Percentiles rank a stretch among this genome's conserved stretches.
Conservation (phyloP, 306 rosid genomes). For the Casuarina cunninghamiana region DNA sequence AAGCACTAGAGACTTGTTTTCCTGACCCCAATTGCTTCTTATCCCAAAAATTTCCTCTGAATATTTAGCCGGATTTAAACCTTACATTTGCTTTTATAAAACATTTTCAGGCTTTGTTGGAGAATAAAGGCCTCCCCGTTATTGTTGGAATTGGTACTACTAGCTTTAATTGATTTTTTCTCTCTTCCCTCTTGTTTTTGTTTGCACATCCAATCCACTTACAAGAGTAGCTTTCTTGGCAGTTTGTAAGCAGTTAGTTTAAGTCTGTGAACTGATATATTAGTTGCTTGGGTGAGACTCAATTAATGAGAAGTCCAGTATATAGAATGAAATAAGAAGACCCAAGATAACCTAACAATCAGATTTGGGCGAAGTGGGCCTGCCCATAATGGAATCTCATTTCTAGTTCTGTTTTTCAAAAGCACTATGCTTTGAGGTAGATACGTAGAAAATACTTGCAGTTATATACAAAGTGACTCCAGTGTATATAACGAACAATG, state of each 20-base stretch:
- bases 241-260: neutral
- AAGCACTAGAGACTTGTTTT: conserved; percentile 31
- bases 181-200: conserved; percentile 15
- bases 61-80: conserved; percentile 27
- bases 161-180: conserved; percentile 23
- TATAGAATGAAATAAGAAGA: neutral
- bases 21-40: conserved; percentile 6
- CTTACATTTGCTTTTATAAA: conserved; percentile 17
- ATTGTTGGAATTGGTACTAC: conserved; percentile 95
- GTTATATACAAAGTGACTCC: neutral
- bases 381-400: neutral
- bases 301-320: neutral
- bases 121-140: conserved; percentile 91
- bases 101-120: conserved; percentile 86
- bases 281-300: neutral
- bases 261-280: neutral
- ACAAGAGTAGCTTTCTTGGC: neutral
- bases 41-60: neutral
- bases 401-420: neutral
- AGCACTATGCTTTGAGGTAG: neutral
- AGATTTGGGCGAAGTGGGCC: neutral
- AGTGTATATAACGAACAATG: neutral
- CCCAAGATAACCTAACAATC: neutral
- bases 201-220: conserved; percentile 3
- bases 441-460: neutral